phyloP scores from a whole-genome alignment of 2,329 filamentous ascomycete species.

The Fusarium newnesense region DNA sequence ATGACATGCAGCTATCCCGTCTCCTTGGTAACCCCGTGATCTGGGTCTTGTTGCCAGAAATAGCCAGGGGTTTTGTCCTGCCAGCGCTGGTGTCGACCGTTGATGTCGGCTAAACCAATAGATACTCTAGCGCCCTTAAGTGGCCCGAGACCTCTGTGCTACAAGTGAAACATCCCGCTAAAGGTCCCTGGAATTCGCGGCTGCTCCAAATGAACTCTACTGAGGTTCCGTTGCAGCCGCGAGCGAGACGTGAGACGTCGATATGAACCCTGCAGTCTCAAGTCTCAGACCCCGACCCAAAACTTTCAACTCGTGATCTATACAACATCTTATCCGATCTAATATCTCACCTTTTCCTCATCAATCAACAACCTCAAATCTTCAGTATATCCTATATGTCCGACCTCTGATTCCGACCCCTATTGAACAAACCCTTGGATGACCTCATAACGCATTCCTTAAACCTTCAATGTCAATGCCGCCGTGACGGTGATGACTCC shows the following conservation, averaged over 20 bases:
- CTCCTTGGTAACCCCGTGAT: constrained; percentile 7
- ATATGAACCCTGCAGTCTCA: constrained; percentile 15
- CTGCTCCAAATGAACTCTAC: neutral
- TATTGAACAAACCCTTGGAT: constrained; percentile 15
- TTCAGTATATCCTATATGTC: neutral
- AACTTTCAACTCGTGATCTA: constrained; percentile 7
- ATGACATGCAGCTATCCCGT: constrained; percentile 17
- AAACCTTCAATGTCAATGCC: constrained; percentile 28
- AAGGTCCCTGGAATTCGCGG: constrained; percentile 30
- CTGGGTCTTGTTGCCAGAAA: constrained; percentile 13
- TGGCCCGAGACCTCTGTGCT: constrained; percentile 19
- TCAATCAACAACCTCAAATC: neutral
- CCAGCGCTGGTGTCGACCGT: constrained; percentile 4
- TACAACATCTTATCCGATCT: constrained; percentile 4
- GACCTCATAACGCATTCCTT: constrained; percentile 24
- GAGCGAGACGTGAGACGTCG: constrained; percentile 13
- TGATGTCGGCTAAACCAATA: constrained; percentile 20
- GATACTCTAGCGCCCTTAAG: constrained; percentile 18
- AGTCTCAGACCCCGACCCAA: neutral
- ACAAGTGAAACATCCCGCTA: constrained; percentile 27
- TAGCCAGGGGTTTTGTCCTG: constrained; percentile 32
- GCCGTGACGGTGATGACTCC: constrained; percentile 49
- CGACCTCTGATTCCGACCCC: neutral
- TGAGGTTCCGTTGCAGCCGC: constrained; percentile 28
- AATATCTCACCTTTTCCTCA: neutral